Percentiles rank a stretch among this genome's conserved stretches.
These are phyloP conservation scores for Warburgia ugandensis DNA, from an alignment of 164 flowering plant species.

Conservation along the genomic window DNA sequence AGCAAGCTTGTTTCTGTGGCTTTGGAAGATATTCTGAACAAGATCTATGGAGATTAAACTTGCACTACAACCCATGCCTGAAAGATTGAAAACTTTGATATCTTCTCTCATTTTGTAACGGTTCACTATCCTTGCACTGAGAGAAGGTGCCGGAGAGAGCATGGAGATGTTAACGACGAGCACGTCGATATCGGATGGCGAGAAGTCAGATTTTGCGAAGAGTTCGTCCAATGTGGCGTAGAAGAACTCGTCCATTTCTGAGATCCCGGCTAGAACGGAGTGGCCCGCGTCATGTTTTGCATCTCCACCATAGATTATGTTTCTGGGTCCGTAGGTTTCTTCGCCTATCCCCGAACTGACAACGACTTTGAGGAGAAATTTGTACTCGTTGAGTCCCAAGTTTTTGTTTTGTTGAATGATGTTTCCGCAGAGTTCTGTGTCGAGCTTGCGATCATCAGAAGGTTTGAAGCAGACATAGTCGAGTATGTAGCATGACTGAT, in stretches of 20 bases:
- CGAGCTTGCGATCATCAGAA: constrained; percentile 18
- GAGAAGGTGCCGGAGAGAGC: constrained; percentile 45
- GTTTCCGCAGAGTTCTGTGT: constrained; percentile 18
- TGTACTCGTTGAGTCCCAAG: constrained; percentile 15
- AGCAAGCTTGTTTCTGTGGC: constrained; percentile 2
- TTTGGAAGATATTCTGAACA: constrained; percentile 5
- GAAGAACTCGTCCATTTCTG: constrained; percentile 59
- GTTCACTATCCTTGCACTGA: constrained; percentile 44
- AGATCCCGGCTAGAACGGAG: constrained; percentile 4
- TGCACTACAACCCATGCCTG: constrained; percentile 15
- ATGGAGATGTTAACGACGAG: constrained; percentile 64
- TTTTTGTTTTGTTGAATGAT: constrained; percentile 19
- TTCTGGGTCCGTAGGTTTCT: constrained; percentile 17
- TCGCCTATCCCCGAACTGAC: constrained; percentile 13
- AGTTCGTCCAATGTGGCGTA: constrained; percentile 46
- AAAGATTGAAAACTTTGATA: constrained; percentile 8
- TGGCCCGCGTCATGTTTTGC: not conserved
- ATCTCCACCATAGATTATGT: constrained; percentile 7
- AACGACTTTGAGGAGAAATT: constrained; percentile 16
- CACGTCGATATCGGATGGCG: constrained; percentile 49
- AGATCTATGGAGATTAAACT: constrained; percentile 10
- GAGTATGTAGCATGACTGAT: constrained; percentile 17
- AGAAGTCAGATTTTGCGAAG: constrained; percentile 30
- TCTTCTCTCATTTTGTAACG: constrained; percentile 38
- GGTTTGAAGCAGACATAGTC: constrained; percentile 23